These are phyloP conservation scores for Nadsonia starkeyi-henricii DNA, from an alignment of 1,139 yeast species.

Conservation along the genomic window DNA sequence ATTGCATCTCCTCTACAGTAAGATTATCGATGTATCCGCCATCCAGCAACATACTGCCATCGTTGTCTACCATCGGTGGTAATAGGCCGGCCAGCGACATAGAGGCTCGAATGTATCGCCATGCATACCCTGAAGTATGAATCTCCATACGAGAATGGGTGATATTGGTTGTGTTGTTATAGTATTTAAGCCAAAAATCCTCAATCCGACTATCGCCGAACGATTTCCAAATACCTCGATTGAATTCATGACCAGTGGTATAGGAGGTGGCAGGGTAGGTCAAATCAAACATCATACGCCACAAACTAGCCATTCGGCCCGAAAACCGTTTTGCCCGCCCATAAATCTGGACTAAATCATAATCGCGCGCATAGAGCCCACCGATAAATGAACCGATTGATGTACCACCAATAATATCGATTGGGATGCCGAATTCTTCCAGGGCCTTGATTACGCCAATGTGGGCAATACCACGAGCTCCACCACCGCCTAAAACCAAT, in stretches of 20 bases:
- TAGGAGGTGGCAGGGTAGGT: slow-evolving; percentile 92
- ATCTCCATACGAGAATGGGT: slow-evolving; percentile 93
- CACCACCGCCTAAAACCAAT: slow-evolving; percentile 92
- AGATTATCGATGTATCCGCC: slow-evolving; percentile 94
- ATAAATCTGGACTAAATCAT: slow-evolving; percentile 78
- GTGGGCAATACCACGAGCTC: slow-evolving; percentile 90
- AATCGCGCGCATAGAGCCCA: slow-evolving; percentile 84
- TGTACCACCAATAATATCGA: slow-evolving; percentile 90
- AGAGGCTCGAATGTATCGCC: slow-evolving; percentile 92
- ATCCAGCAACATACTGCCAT: slow-evolving; percentile 81
- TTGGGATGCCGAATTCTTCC: slow-evolving; percentile 89
- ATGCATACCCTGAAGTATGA: slow-evolving; percentile 82
- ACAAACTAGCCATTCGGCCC: slow-evolving; percentile 63
- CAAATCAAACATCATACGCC: slow-evolving; percentile 74
- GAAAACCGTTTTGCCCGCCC: slow-evolving; percentile 84
- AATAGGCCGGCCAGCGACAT: slow-evolving; percentile 92
- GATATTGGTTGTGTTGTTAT: slow-evolving; percentile 87
- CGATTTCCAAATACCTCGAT: slow-evolving; percentile 90
- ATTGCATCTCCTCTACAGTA: slow-evolving; percentile 78
- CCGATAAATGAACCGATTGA: slow-evolving; percentile 95
- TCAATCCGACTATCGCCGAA: slow-evolving; percentile 88
- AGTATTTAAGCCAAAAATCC: slow-evolving; percentile 87
- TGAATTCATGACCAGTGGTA: slow-evolving; percentile 93
- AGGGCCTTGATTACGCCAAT: slow-evolving; percentile 83
- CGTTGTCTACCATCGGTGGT: slow-evolving; percentile 63